A percentile compares a stretch with the other conserved stretches of the same genome.
phyloP scores from a whole-genome alignment of 179 eudicot genomes.

The Beta lomatogona region DNA sequence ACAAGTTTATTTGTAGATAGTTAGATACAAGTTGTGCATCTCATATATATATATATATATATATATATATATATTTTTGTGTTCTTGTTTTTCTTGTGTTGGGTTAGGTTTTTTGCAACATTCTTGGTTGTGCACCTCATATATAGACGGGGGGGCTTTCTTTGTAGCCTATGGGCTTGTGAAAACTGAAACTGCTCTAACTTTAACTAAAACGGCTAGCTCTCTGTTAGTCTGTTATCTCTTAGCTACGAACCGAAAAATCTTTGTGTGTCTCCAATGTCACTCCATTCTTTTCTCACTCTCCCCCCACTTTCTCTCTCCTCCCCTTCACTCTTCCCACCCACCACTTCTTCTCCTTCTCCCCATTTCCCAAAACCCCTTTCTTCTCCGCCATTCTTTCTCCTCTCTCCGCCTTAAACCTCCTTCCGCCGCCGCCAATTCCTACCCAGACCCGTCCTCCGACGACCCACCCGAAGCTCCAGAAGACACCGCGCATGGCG shows the following conservation, averaged over 20 bases:
- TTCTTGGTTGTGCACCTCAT: too few relatives aligned
- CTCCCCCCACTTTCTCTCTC: slow-evolving; percentile 26
- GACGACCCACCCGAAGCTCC: slow-evolving; percentile 94
- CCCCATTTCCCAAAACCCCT: slow-evolving; percentile 32
- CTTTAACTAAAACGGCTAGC: too few relatives aligned
- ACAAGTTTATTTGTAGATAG: too few relatives aligned
- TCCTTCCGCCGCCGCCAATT: slow-evolving; percentile 46
- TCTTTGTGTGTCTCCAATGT: slow-evolving; percentile 20
- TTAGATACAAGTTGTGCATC: too few relatives aligned
- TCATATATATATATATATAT: too few relatives aligned
- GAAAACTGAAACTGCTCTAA: too few relatives aligned
- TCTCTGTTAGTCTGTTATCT: too few relatives aligned
- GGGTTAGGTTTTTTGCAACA: too few relatives aligned
- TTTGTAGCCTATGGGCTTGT: too few relatives aligned
- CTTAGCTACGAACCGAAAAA: background rate
- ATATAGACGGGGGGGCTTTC: too few relatives aligned
- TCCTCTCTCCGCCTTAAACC: slow-evolving; percentile 33
- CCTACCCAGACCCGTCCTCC: slow-evolving; percentile 70
- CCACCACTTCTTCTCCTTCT: slow-evolving; percentile 17
- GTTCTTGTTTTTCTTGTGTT: too few relatives aligned
- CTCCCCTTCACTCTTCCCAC: slow-evolving; percentile 10
- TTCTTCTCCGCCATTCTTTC: slow-evolving; percentile 21
- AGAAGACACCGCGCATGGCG: slow-evolving; percentile 89
- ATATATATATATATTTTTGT: too few relatives aligned
- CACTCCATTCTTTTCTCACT: slow-evolving; percentile 31